Base-by-base conservation (phyloP, 2,329 filamentous ascomycete genomes). In the Pseudogymnoascus sp. region DNA sequence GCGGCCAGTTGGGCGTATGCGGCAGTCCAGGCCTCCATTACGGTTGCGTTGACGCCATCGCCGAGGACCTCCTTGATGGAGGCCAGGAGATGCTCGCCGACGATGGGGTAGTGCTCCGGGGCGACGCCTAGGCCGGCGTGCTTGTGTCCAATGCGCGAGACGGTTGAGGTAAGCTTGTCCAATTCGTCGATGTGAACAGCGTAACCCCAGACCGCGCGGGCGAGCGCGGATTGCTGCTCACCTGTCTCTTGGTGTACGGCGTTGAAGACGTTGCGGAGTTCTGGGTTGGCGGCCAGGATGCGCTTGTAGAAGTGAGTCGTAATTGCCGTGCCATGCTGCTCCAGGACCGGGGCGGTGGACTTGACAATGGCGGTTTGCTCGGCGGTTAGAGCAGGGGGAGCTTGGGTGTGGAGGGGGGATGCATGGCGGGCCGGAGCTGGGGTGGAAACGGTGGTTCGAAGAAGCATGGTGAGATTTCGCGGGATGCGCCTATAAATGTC, bases 101-200 rank as follows among this genome's bases (percentile, higher is more conserved):
- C 88, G 35, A 90, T 79, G 59, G 77, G 73, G 70, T 91, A 91
- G 59, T 90, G 83, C 18, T 84, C 84, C 0, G 87, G 78, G 63
- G 77, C 74, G 67, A 92, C 80, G 69, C 82, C 82, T n/a, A 91
- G 77, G 1, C 82, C 86, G 26, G 79, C 86, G 68, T 92, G 88
- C 74, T 90, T 90, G 67, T 90, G 82, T 60, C 84, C 85, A 64
- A 92, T 90, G 67, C 85, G 81, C 71, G 89, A 84, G n/a, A 82
- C 76, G 41, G 74, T 74, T 28, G 80, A 76, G 12, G 71, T 71
- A 5, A 90, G 76, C 18, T 76, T 80, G 45, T 77, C 80, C 0
- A 89, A 77, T 68, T 89, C 79, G 71, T 90, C 86, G 69, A 91
- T 86, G 72, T 90, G 78, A 28, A 77, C 75, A 57, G 88, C 88